Evolutionary conservation across 202 grass and related monocot species (phyloP).

Genomic region (Zoysia matrella): DNA sequence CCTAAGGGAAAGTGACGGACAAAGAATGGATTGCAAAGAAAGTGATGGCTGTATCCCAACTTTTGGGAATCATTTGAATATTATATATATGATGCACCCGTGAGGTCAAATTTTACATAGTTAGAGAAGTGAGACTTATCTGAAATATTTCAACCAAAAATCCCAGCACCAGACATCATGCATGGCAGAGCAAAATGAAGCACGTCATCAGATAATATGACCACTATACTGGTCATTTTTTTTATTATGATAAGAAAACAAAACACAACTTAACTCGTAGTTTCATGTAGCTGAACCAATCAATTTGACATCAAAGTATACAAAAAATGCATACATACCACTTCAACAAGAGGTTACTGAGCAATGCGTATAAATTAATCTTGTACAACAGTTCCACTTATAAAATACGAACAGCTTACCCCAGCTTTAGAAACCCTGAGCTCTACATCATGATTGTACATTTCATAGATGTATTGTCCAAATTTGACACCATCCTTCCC

Average conservation of each 20-base stretch:
- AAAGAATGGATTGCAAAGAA: constrained; percentile 1
- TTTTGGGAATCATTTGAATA: background rate
- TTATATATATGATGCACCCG: background rate
- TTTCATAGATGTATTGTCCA: constrained; percentile 95
- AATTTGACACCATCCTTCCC: constrained; percentile 93
- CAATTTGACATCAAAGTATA: constrained; percentile 7
- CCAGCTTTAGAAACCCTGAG: constrained; percentile 97
- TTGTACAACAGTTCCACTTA: constrained; percentile 1
- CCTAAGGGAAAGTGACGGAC: background rate
- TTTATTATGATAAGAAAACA: background rate
- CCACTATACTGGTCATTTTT: background rate
- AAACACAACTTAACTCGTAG: background rate
- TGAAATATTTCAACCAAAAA: constrained; percentile 7
- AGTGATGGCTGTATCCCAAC: constrained; percentile 9
- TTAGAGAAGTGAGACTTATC: background rate
- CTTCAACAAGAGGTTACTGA: constrained; percentile 11
- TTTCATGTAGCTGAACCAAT: constrained; percentile 27
- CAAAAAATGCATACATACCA: background rate
- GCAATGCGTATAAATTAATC: constrained; percentile 6
- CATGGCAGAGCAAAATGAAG: constrained; percentile 12
- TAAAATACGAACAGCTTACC: constrained; percentile 59
- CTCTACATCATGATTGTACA: constrained; percentile 96
- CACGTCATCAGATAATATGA: constrained; percentile 1
- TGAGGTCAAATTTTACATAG: background rate
- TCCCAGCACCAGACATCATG: constrained; percentile 4